phyloP scores from a whole-genome alignment of 2,329 filamentous ascomycete species.

The Diaporthe sp. region DNA sequence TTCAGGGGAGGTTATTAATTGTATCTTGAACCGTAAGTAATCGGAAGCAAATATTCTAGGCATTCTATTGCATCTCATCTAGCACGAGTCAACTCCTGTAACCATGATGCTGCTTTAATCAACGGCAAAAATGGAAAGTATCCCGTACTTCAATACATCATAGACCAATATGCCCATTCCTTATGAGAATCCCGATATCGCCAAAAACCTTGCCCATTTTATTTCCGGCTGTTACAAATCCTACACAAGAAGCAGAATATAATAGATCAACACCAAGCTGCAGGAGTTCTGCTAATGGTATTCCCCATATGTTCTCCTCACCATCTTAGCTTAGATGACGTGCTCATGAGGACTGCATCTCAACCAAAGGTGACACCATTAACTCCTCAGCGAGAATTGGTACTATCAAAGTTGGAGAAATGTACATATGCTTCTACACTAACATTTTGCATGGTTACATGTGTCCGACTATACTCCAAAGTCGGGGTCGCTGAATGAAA shows the following conservation, averaged over 20 bases:
- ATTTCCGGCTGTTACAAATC: neutral
- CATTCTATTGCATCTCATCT: no score
- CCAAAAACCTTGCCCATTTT: neutral
- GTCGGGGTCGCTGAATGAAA: neutral
- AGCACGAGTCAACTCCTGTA: neutral
- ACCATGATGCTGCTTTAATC: neutral
- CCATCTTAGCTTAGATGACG: constrained; percentile 38
- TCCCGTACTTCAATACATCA: neutral
- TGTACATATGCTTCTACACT: neutral
- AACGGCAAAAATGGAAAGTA: neutral
- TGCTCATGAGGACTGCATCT: constrained; percentile 26
- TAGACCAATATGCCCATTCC: no score
- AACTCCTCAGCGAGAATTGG: neutral
- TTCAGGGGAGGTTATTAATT: neutral
- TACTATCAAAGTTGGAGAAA: neutral
- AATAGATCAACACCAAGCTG: constrained; percentile 29
- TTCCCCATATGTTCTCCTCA: constrained; percentile 24
- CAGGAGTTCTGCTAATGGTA: constrained; percentile 1
- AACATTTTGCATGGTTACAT: neutral
- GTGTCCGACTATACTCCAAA: neutral
- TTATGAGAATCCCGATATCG: neutral
- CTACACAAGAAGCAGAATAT: neutral
- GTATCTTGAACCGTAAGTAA: no score
- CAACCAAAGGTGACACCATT: neutral
- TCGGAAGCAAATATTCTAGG: no score